Evolutionary conservation across 768 basidiomycete genomes (phyloP), one percentile per base, ranked within the genome.

Genomic region (Collybiopsis luxurians): DNA sequence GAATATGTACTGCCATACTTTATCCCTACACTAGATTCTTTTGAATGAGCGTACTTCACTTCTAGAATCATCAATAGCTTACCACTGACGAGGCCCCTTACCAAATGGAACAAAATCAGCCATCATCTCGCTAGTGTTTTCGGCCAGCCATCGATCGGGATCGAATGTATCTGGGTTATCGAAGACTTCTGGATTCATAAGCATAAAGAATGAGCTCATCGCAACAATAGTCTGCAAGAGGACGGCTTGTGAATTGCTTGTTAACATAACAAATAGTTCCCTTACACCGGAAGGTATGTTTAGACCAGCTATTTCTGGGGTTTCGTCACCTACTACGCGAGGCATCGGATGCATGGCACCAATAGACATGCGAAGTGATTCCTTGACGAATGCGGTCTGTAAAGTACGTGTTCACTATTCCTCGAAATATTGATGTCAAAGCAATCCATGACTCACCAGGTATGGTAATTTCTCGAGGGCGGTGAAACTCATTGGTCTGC

Each of bases 361-460:
- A 55, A 73, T 71, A 19, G 71, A 67, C 59, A 79, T 66, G 23
- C 79, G 67, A 48, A 80, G 67, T 0, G 76, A 69, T 61, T 81
- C 79, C 54, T 79, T 79, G 31, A 34, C 31, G 13, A 34, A 34
- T 34, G 31, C 31, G 5, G 31, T 34, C 31, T 34, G 52, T 42
- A 19, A 38, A n/a, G 42, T n/a, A n/a, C n/a, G n/a, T n/a, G n/a
- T n/a, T n/a, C 31, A 34, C 13, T 13, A 13, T 34, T 13, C 5
- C 31, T 34, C 6, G 31, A 34, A 34, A 13, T 13, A 13, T 6
- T 5, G 13, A 6, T 34, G 6, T 24, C 46, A 34, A 34, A 34
- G 13, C 31, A 13, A 13, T 5, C 13, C 31, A 13, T 13, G 5
- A 34, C 31, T 34, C 31, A 34, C 31, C 31, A 34, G 31, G 13